Evolutionary conservation across 2,329 filamentous ascomycete genomes (phyloP).

Genomic region (Penicillium griseofulvum): DNA sequence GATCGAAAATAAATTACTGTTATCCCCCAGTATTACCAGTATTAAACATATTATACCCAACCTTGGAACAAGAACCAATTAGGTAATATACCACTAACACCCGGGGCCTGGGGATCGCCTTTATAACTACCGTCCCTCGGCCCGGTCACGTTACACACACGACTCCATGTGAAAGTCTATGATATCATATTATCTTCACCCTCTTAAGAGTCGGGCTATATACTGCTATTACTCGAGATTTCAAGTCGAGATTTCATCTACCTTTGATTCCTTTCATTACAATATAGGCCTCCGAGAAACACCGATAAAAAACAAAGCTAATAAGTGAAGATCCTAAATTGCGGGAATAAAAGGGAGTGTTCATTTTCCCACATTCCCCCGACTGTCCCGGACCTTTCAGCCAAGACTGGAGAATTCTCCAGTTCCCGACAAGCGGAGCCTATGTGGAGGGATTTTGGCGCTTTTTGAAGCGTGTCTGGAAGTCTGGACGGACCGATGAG

Average conservation of each 20-base stretch:
- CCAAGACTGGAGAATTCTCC: constrained; percentile 3
- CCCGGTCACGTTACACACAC: constrained; percentile 19
- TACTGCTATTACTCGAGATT: too few relatives aligned
- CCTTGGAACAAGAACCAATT: neutral
- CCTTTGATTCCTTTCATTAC: neutral
- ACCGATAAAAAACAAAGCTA: neutral
- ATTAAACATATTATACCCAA: too few relatives aligned
- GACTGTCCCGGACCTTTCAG: constrained; percentile 3
- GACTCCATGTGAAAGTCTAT: neutral
- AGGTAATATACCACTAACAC: neutral
- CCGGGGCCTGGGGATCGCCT: too few relatives aligned
- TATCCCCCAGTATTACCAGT: neutral
- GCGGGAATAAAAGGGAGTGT: constrained; percentile 1
- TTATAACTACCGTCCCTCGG: constrained; percentile 9
- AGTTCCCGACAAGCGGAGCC: constrained; percentile 7
- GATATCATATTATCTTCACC: too few relatives aligned
- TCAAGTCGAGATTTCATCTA: too few relatives aligned
- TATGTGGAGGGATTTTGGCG: neutral
- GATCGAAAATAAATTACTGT: neutral
- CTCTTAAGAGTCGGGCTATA: neutral
- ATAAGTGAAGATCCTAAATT: constrained; percentile 2
- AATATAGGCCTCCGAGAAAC: neutral
- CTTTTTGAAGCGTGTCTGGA: neutral
- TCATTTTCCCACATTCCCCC: constrained; percentile 9
- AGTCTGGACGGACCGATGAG: neutral